Conservation (phyloP, 2,329 filamentous ascomycete species). For the Septoria linicola region DNA sequence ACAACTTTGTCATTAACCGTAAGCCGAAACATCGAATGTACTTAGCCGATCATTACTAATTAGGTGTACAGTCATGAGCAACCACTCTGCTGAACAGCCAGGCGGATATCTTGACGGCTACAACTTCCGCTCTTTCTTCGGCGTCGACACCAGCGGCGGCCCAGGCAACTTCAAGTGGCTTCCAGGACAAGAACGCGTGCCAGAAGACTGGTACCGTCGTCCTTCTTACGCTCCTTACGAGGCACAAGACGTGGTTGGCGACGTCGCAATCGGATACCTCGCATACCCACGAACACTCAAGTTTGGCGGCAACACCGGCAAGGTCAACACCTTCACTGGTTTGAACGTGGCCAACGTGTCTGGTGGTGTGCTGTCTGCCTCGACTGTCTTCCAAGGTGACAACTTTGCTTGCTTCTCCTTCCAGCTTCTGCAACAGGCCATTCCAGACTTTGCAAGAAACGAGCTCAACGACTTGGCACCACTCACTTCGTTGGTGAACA, state of each 20-base stretch:
- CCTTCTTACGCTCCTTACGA: conserved; percentile 24
- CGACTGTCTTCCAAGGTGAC: conserved; percentile 20
- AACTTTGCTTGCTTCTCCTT: conserved; percentile 25
- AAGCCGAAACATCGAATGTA: not conserved
- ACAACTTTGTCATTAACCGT: conserved; percentile 33
- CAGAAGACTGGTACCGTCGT: conserved; percentile 28
- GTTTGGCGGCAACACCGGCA: conserved; percentile 39
- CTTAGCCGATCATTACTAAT: conserved; percentile 27
- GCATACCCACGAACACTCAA: conserved; percentile 22
- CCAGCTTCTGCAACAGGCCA: conserved; percentile 37
- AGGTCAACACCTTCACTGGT: conserved; percentile 38
- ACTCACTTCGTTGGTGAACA: conserved; percentile 24
- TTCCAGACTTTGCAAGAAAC: conserved; percentile 31
- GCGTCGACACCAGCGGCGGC: conserved; percentile 20
- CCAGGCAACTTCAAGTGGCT: conserved; percentile 23
- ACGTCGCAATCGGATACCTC: conserved; percentile 20
- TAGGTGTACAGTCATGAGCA: conserved; percentile 20
- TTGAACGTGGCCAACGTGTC: conserved; percentile 41
- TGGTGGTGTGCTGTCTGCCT: conserved; percentile 43
- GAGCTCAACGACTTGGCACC: conserved; percentile 20
- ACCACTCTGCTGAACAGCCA: conserved; percentile 26
- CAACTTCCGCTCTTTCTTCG: conserved; percentile 29
- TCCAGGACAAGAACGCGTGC: conserved; percentile 28
- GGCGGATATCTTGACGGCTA: conserved; percentile 27
- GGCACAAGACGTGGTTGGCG: conserved; percentile 19